A percentile compares a stretch with the other conserved stretches of the same genome.
Conservation (phyloP, 768 basidiomycete genomes). For the Basidioascus undulatus region DNA sequence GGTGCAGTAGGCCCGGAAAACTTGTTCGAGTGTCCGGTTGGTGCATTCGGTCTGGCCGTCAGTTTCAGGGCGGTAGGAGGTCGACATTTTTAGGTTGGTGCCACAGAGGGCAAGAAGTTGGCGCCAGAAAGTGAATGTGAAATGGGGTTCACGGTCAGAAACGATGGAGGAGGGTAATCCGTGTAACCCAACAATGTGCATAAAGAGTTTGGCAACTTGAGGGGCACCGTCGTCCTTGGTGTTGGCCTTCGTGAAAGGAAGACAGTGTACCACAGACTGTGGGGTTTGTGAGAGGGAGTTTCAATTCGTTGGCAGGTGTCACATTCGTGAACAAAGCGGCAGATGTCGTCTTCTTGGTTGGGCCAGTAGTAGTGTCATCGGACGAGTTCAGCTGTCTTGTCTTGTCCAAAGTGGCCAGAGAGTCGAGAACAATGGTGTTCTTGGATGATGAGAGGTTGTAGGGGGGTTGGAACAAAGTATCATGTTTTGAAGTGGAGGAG, state of each 20-base stretch:
- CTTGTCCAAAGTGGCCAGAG: too few species aligned
- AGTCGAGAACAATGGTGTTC: too few species aligned
- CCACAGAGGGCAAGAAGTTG: not conserved
- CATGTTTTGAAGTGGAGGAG: too few species aligned
- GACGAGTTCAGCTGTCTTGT: too few species aligned
- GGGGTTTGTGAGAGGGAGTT: not conserved
- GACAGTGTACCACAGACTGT: not conserved
- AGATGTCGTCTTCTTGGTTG: too few species aligned
- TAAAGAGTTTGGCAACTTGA: not conserved
- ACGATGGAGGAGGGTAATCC: not conserved
- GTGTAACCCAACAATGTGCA: not conserved
- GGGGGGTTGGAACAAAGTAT: too few species aligned
- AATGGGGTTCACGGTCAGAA: not conserved
- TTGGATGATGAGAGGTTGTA: too few species aligned
- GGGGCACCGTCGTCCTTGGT: not conserved
- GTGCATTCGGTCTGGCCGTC: conserved; percentile 18
- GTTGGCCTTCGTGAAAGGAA: not conserved
- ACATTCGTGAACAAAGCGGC: too few species aligned
- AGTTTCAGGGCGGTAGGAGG: conserved; percentile 26
- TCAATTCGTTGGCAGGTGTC: not conserved
- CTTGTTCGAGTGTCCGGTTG: conserved; percentile 19
- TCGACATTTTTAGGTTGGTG: conserved; percentile 22
- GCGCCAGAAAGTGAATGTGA: not conserved
- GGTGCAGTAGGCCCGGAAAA: conserved; percentile 19
- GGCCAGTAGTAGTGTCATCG: too few species aligned